Conservation (phyloP, 805 yeast species). For the Suhomyces xylopsoci region DNA sequence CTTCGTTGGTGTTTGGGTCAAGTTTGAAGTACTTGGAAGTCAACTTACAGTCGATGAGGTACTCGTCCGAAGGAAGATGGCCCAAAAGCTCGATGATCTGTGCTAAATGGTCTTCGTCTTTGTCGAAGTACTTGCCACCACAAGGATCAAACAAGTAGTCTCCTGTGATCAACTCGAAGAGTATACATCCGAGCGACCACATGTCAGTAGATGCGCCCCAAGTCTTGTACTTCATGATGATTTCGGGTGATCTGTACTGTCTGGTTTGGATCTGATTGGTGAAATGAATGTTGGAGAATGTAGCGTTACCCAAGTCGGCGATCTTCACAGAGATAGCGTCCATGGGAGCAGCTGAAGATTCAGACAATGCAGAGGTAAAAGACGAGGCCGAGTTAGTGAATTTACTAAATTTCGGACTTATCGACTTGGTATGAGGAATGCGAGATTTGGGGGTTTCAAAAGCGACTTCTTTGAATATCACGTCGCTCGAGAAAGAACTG, state of each 20-base stretch:
- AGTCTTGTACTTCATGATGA: conserved; percentile 28
- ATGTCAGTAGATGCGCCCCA: conserved; percentile 66
- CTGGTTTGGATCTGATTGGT: conserved; percentile 90
- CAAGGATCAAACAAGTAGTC: conserved; percentile 64
- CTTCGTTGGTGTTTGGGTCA: conserved; percentile 18
- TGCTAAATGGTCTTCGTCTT: conserved; percentile 63
- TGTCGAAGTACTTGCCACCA: conserved; percentile 43
- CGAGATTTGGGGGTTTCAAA: background rate
- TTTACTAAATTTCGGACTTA: background rate
- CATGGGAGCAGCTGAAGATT: background rate
- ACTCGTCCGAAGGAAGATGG: conserved; percentile 38
- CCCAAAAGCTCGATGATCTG: conserved; percentile 57
- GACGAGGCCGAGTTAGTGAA: background rate
- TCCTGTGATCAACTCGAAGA: conserved; percentile 59
- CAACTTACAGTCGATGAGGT: conserved; percentile 37
- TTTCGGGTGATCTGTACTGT: conserved; percentile 88
- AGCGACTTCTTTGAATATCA: conserved; percentile 8
- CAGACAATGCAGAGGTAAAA: background rate
- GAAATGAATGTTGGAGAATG: conserved; percentile 76
- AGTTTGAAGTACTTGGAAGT: conserved; percentile 41
- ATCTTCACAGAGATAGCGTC: conserved; percentile 51
- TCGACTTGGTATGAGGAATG: background rate
- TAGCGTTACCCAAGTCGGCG: conserved; percentile 92
- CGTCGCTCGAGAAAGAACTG: conserved; percentile 8
- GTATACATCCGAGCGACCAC: conserved; percentile 59